A percentile compares a stretch with the other conserved stretches of the same genome.
Evolutionary conservation across 2,329 filamentous ascomycete species (phyloP).

Genomic region (Fusarium equiseti): DNA sequence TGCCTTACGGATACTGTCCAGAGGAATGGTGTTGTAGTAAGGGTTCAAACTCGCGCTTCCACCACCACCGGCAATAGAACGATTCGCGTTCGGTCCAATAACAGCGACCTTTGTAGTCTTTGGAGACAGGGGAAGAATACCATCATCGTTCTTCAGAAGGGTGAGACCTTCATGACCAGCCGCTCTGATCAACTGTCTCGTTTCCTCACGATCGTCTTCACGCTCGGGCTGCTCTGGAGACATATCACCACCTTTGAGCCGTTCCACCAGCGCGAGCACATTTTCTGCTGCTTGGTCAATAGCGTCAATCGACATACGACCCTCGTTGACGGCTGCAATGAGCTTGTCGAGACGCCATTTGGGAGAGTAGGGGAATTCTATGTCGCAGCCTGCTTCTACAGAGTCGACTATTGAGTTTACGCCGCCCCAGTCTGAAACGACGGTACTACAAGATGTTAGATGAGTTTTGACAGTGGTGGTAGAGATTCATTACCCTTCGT

Average conservation of each 20-base stretch:
- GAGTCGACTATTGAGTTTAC: constrained; percentile 68
- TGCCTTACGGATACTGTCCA: constrained; percentile 68
- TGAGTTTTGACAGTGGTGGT: neutral
- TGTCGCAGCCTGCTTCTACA: constrained; percentile 66
- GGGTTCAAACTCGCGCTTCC: constrained; percentile 77
- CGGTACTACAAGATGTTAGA: constrained; percentile 55
- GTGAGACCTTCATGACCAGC: constrained; percentile 73
- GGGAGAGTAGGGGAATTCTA: constrained; percentile 68
- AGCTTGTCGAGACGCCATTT: constrained; percentile 70
- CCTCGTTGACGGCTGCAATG: constrained; percentile 63
- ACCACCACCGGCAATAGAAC: constrained; percentile 75
- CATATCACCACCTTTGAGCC: constrained; percentile 71
- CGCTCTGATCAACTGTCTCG: constrained; percentile 69
- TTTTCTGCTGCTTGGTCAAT: constrained; percentile 71
- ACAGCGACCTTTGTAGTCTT: constrained; percentile 70
- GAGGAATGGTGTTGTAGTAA: constrained; percentile 74
- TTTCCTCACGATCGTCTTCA: constrained; percentile 69
- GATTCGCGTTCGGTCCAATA: constrained; percentile 75
- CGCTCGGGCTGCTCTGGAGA: constrained; percentile 67
- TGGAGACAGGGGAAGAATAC: constrained; percentile 68
- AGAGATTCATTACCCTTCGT: constrained; percentile 61
- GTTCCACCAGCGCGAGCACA: constrained; percentile 69
- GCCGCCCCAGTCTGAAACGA: constrained; percentile 71
- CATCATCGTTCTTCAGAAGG: constrained; percentile 72
- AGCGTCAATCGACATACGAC: constrained; percentile 60